Evolutionary conservation across 345 rosid species (phyloP).

Genomic region (Eucalyptus cloeziana): DNA sequence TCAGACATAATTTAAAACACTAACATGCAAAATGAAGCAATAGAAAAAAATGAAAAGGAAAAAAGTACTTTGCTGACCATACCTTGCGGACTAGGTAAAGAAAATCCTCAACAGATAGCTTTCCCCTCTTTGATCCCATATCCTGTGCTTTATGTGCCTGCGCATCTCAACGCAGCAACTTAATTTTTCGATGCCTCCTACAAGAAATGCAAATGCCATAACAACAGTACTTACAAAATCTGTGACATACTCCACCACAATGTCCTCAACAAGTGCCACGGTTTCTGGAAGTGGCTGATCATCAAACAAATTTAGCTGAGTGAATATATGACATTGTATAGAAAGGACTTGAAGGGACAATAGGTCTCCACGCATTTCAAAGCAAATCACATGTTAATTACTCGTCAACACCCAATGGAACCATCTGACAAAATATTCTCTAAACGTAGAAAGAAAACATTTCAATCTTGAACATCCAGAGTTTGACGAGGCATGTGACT

Average conservation of each 20-base stretch:
- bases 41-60: neutral
- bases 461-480: neutral
- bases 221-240: slow-evolving; percentile 51
- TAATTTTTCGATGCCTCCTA: neutral
- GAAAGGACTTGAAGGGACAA: neutral
- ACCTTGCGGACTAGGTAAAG: slow-evolving; percentile 84
- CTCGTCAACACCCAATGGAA: neutral
- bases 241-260: slow-evolving; percentile 83
- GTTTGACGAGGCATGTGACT: neutral
- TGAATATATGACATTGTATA: neutral
- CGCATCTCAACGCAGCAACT: neutral
- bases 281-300: slow-evolving; percentile 85
- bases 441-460: neutral
- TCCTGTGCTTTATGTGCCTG: slow-evolving; percentile 93
- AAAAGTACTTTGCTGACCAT: neutral
- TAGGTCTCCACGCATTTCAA: neutral
- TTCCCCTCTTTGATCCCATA: slow-evolving; percentile 75
- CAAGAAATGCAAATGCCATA: neutral
- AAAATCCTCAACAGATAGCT: slow-evolving; percentile 77
- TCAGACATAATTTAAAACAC: neutral
- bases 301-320: neutral
- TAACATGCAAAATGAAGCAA: neutral
- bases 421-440: neutral
- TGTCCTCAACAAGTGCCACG: slow-evolving; percentile 90
- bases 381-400: neutral